Evolutionary conservation across 441 rosid genomes (phyloP), one percentile per base, ranked within the genome.

Genomic region (Populus tomentosa): DNA sequence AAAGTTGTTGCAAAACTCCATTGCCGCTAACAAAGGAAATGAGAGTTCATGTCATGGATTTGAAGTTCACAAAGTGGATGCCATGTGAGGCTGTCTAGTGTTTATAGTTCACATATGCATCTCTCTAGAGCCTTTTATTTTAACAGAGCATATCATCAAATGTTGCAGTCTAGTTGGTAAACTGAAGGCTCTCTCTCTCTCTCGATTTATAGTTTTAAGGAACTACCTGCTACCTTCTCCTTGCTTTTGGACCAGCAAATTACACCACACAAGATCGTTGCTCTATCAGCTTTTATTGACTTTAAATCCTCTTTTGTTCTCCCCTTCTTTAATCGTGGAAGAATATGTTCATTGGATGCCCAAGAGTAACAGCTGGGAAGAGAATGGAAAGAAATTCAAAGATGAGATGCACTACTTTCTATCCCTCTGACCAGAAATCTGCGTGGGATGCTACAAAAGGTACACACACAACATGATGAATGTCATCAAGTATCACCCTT

Each of bases 381-480:
- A 42, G 6, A 10, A 7, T 14, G 10, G 24, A 3, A 38, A 73
- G 10, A 36, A 46, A 1, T 35, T 61, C 3, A 35, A 50, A 23
- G 42, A 30, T 28, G 32, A 8, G 21, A n/a, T 20, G 21, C 20
- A 53, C n/a, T 32, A 2, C 78, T 75, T 75, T 42, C 61, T 75
- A 50, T 75, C 56, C 72, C 16, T 56, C 16, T 32, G 35, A 33
- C 65, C 67, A 75, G 53, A 67, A 33, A 68, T 68, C 56, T 0
- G 46, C 70, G 73, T 78, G 82, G 38, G 33, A 71, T 81, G 87
- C 70, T 78, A 67, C 69, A 35, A 79, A 86, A 81, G 75, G 67
- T 64, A 79, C 80, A 79, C 2, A 13, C 71, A 69, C 79, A 46
- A 21, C 33, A 50, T 69, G 32, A 40, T 16, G 67, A 26, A 4